Evolutionary conservation across 2,329 filamentous ascomycete species (phyloP).

Genomic region (Rhynchosporium graminicola): DNA sequence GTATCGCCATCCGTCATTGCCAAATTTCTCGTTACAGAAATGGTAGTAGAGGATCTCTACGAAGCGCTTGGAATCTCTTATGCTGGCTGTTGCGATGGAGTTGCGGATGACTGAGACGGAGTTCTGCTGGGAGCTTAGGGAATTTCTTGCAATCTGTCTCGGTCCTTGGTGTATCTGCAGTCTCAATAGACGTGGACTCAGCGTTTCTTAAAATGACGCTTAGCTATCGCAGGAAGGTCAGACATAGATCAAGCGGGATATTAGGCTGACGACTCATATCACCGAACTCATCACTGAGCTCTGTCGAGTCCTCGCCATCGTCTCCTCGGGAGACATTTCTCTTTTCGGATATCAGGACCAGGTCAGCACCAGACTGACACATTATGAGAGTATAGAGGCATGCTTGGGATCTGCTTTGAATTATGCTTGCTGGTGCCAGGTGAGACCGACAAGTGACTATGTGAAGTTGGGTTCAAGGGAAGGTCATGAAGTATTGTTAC

Average conservation of each 20-base stretch:
- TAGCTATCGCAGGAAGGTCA: background rate
- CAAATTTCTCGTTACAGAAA: background rate
- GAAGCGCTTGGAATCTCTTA: background rate
- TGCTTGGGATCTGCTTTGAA: background rate
- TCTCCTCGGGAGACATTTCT: background rate
- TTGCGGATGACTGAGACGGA: constrained; percentile 5
- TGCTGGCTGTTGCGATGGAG: background rate
- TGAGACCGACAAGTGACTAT: background rate
- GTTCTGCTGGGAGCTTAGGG: constrained; percentile 3
- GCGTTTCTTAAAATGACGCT: background rate
- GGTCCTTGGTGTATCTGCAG: no score
- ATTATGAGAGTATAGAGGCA: no score
- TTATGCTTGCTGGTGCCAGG: background rate
- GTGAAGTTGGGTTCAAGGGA: background rate
- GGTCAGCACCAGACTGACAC: background rate
- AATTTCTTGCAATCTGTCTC: background rate
- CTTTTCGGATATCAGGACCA: background rate
- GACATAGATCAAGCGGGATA: background rate
- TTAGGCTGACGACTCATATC: background rate
- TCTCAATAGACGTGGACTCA: background rate
- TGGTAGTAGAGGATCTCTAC: constrained; percentile 5
- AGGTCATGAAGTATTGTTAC: background rate
- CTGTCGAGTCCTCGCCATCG: background rate
- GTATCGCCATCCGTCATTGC: background rate
- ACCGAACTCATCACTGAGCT: background rate